Evolutionary conservation across 2,329 filamentous ascomycete genomes (phyloP), one percentile per base, ranked within the genome.

Genomic region (Zymoseptoria ardabiliae): DNA sequence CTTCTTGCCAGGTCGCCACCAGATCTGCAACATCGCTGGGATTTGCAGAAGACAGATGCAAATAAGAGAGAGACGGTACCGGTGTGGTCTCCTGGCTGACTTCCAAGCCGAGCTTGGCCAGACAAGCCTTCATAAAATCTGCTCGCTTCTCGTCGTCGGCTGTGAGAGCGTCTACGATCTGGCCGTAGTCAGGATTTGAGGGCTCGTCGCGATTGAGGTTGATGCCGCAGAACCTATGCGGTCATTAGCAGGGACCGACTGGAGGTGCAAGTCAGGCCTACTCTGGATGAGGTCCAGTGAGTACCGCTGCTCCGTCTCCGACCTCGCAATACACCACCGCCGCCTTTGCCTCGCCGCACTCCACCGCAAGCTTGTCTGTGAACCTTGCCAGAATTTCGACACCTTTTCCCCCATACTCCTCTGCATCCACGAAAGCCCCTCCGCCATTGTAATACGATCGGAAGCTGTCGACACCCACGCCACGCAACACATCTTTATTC

Each of bases 221-320:
- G 51, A 79, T 83, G 1, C 89, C 84, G 3, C 91, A 87, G 71
- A 97, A 97, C 72, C 91, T 96, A 65, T 9, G 48, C 1, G 49
- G 9, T 20, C 58, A 9, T 64, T 63, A 69, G 67, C 57, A 49
- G 9, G 6, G 30, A 2, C 11, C 25, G 8, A 17, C 48, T 19
- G 13, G 54, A 53, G 9, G 11, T 13, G 55, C n/a, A 19, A 35
- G 10, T 17, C 22, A 21, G 1, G 76, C 83, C 72, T 78, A 95
- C 90, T 99, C 94, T 55, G 93, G 93, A 79, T 99, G 94, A 48
- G 91, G 90, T 0, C 92, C 91, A 0, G 89, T 95, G 19, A 99
- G 75, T 5, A 97, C 75, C 1, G 85, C 90, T 48, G 83, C 84
- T 1, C 94, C 94, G 51, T 91, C 83, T 0, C 91, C 92, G 51